Evolutionary conservation across 768 basidiomycete genomes (phyloP).

Genomic region (Tricholoma sp.): DNA sequence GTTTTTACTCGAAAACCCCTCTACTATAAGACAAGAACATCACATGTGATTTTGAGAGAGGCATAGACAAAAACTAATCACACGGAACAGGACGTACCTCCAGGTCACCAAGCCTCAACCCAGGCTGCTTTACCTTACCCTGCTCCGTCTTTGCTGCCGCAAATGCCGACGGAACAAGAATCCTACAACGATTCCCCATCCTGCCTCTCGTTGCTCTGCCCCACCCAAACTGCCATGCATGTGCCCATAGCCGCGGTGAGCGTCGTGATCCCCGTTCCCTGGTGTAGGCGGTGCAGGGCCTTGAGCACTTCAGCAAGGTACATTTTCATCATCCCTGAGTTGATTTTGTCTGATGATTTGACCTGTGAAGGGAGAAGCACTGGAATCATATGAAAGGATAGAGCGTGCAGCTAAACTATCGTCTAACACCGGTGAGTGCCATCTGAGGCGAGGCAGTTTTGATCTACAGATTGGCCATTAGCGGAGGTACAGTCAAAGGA

Average conservation of each 20-base stretch:
- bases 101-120: constrained; percentile 45
- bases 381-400: not conserved
- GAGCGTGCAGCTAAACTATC: constrained; percentile 78
- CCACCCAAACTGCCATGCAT: constrained; percentile 31
- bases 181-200: constrained; percentile 92
- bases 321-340: constrained; percentile 97
- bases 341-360: constrained; percentile 95
- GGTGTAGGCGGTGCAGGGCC: constrained; percentile 44
- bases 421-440: constrained; percentile 99
- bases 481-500: not conserved
- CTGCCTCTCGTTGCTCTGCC: constrained; percentile 46
- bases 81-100: constrained; percentile 78
- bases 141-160: constrained; percentile 61
- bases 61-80: constrained; percentile 42
- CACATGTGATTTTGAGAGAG: too few species aligned
- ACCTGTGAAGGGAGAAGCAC: constrained; percentile 35
- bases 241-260: constrained; percentile 49
- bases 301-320: constrained; percentile 92
- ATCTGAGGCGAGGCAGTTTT: constrained; percentile 92
- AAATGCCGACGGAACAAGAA: constrained; percentile 78
- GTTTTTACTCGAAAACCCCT: too few species aligned
- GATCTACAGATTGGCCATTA: constrained; percentile 45
- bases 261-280: constrained; percentile 27
- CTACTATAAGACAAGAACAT: too few species aligned
- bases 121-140: constrained; percentile 32